Conservation (phyloP, 352 stramenopile species). For the Globisporangium spiculum region DNA sequence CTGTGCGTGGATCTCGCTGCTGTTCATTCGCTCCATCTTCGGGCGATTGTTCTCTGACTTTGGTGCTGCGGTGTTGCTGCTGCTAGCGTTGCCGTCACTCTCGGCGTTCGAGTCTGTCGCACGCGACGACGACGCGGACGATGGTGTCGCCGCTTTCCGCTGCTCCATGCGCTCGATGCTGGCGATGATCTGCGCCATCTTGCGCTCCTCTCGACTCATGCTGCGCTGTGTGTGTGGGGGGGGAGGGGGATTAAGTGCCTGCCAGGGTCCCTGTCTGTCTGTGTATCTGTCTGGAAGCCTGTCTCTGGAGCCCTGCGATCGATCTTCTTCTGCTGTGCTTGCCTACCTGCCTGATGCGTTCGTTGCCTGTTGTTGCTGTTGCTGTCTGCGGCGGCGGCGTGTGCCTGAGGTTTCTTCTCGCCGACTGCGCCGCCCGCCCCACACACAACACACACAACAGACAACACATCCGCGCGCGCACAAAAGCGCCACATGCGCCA, state of each 20-base stretch:
- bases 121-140: conserved; percentile 18
- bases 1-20: conserved; percentile 26
- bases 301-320: background rate
- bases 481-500: background rate
- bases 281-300: background rate
- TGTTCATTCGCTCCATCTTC: conserved; percentile 18
- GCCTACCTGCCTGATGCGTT: background rate
- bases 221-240: conserved; percentile 6
- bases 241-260: background rate
- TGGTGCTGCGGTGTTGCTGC: conserved; percentile 2
- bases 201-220: conserved; percentile 75
- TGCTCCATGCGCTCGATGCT: conserved; percentile 80
- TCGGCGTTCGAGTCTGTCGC: conserved; percentile 14
- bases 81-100: conserved; percentile 22
- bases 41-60: background rate
- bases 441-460: conserved; percentile 1
- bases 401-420: conserved; percentile 2
- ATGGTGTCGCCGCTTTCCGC: conserved; percentile 32
- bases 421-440: background rate
- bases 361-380: background rate
- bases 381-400: background rate
- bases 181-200: conserved; percentile 79
- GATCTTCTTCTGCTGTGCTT: background rate
- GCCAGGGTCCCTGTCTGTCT: background rate
- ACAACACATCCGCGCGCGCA: background rate